Evolutionary conservation across 257 asterid species (phyloP), one percentile per base, ranked within the genome.

Genomic region (Nicotiana noctiflora): DNA sequence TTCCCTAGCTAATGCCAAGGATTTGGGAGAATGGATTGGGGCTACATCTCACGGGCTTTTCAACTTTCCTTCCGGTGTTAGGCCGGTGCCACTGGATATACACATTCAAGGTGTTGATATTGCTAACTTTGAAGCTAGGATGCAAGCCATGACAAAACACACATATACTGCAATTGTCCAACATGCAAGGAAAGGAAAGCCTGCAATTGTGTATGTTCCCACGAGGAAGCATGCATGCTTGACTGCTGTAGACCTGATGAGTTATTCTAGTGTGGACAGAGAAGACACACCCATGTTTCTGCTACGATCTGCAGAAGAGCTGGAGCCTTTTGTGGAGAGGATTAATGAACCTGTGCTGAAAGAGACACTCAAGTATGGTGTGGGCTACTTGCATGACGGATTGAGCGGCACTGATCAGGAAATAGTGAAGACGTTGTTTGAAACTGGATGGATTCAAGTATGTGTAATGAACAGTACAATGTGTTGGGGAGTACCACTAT

Each of bases 121-220:
- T 75, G 85, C 86, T 19, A 87, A 84, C 79, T 84, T 84, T 66
- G 90, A 87, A 76, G 90, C 90, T 12, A 74, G 90, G 80, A 87
- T 87, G 90, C 90, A 83, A 67, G 90, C 90, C 29, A 87, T 87
- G 90, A 84, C 90, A 17, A 87, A 87, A 78, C 90, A 88, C 55
- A 83, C 90, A 0, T 87, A 87, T 27, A 87, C 88, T 46, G 88
- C 90, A 34, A 87, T 87, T 25, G 82, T 84, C 56, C 90, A 87
- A 77, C 90, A 87, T 60, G 86, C 90, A 49, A 82, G 53, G 77
- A 75, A 78, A 23, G 87, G 86, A 40, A 84, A 87, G 44, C 90
- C 90, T 21, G 90, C 90, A 29, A 83, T 87, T 56, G 88, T 87
- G 44, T 87, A 84, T 67, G 90, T 81, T 74, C 88, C 90, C 62